A percentile compares a stretch with the other conserved stretches of the same genome.
phyloP scores from a whole-genome alignment of 1,284 basidiomycete genomes.

The Leccinum huronense region DNA sequence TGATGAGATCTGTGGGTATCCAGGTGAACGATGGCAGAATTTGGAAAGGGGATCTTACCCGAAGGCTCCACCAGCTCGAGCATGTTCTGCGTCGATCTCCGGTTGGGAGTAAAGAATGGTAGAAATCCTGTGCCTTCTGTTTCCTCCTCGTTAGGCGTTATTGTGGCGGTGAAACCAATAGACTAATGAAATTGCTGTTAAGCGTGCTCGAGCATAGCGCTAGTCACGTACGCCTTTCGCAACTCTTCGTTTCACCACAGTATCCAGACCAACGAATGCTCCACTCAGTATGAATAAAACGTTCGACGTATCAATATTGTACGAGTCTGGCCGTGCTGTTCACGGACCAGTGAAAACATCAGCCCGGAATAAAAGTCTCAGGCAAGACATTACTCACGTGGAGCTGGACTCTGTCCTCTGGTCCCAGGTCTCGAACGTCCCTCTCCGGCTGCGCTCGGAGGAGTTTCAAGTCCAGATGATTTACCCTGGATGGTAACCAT shows the following conservation, averaged over 20 bases:
- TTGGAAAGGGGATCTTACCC: slow-evolving; percentile 40
- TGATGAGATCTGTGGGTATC: slow-evolving; percentile 62
- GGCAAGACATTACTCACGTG: slow-evolving; percentile 22
- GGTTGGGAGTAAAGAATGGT: slow-evolving; percentile 76
- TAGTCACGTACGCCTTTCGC: slow-evolving; percentile 70
- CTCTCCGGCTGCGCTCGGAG: slow-evolving; percentile 42
- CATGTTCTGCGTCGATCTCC: slow-evolving; percentile 45
- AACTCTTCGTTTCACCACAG: slow-evolving; percentile 75
- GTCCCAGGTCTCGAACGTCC: slow-evolving; percentile 48
- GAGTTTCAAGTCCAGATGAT: slow-evolving; percentile 48
- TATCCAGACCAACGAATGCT: slow-evolving; percentile 91
- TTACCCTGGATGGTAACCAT: slow-evolving; percentile 80
- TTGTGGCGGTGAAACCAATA: slow-evolving; percentile 82
- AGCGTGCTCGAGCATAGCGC: neutral
- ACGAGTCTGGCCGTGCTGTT: slow-evolving; percentile 64
- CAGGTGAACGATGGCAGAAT: slow-evolving; percentile 10
- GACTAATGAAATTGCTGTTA: slow-evolving; percentile 48
- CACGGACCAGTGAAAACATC: neutral
- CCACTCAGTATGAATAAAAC: slow-evolving; percentile 90
- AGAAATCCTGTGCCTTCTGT: slow-evolving; percentile 34
- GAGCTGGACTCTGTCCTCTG: slow-evolving; percentile 24
- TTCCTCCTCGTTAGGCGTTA: slow-evolving; percentile 46
- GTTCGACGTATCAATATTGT: slow-evolving; percentile 83
- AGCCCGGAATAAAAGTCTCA: neutral
- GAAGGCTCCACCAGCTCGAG: slow-evolving; percentile 68